Evolutionary conservation across 2,329 filamentous ascomycete species (phyloP).

Genomic region (Aspergillus luchuensis): DNA sequence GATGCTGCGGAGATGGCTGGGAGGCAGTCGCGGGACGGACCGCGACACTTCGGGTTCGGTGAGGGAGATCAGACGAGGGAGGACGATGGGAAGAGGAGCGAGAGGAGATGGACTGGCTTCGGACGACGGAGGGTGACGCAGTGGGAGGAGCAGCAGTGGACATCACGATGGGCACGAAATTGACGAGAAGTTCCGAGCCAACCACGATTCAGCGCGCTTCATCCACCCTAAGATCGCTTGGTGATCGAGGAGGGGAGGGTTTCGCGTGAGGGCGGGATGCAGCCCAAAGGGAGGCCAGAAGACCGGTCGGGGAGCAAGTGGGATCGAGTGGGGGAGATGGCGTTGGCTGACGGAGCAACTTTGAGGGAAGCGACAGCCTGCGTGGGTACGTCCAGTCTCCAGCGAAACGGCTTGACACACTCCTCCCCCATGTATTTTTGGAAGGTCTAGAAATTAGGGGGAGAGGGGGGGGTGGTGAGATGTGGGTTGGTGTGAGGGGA

Average conservation of each 20-base stretch:
- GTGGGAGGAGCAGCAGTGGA: conserved; percentile 50
- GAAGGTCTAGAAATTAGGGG: neutral
- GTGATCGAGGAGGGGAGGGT: conserved; percentile 11
- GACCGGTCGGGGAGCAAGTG: conserved; percentile 26
- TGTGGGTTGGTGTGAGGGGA: too few species aligned
- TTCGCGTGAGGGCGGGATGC: conserved; percentile 15
- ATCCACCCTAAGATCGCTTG: conserved; percentile 14
- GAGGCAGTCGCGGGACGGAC: conserved; percentile 43
- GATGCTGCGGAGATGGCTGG: conserved; percentile 37
- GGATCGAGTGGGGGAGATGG: conserved; percentile 25
- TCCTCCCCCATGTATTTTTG: conserved; percentile 20
- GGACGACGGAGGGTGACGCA: conserved; percentile 50
- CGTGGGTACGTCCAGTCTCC: conserved; percentile 13
- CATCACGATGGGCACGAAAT: conserved; percentile 35
- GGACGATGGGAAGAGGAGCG: conserved; percentile 46
- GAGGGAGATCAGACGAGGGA: conserved; percentile 46
- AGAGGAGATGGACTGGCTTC: conserved; percentile 54
- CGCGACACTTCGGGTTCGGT: conserved; percentile 50
- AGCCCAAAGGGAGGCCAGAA: conserved; percentile 19
- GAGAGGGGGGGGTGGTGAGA: too few species aligned
- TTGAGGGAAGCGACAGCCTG: conserved; percentile 19
- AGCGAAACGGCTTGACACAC: conserved; percentile 16
- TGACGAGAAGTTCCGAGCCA: conserved; percentile 11
- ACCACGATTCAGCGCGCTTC: conserved; percentile 16
- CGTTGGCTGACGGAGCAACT: conserved; percentile 26